Conservation (phyloP, 352 stramenopile genomes). For the Peronospora destructor region DNA sequence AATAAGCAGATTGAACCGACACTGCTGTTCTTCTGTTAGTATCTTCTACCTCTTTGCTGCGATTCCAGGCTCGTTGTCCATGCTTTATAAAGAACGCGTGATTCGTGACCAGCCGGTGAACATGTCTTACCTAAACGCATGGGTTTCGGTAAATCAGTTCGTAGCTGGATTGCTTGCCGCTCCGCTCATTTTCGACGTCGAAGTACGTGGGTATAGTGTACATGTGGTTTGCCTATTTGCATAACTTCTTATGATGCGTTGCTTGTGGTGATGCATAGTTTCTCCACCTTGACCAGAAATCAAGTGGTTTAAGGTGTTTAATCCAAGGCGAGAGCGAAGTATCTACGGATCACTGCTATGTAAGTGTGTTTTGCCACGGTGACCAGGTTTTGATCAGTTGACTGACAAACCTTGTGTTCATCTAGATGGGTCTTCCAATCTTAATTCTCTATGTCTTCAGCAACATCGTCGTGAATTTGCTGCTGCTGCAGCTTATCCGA, state of each 20-base stretch:
- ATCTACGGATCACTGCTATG: slow-evolving; percentile 63
- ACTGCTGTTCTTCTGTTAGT: slow-evolving; percentile 17
- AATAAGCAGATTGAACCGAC: slow-evolving; percentile 1
- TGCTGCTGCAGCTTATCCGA: slow-evolving; percentile 62
- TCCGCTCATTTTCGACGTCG: slow-evolving; percentile 74
- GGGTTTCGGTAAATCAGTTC: slow-evolving; percentile 83
- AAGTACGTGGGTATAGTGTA: slow-evolving; percentile 21
- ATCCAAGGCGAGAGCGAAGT: slow-evolving; percentile 71
- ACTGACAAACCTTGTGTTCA: slow-evolving; percentile 2
- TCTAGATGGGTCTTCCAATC: slow-evolving; percentile 62
- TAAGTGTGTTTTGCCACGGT: slow-evolving; percentile 20
- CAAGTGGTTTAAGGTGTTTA: slow-evolving; percentile 69
- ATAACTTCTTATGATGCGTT: background rate
- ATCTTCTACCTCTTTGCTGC: slow-evolving; percentile 75
- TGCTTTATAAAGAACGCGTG: slow-evolving; percentile 81
- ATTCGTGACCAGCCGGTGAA: slow-evolving; percentile 83
- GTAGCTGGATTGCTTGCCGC: slow-evolving; percentile 72
- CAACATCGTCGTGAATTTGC: slow-evolving; percentile 74
- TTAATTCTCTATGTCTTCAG: slow-evolving; percentile 65
- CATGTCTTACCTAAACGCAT: slow-evolving; percentile 83
- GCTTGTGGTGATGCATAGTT: slow-evolving; percentile 17
- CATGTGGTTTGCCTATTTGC: background rate
- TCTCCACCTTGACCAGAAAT: slow-evolving; percentile 71
- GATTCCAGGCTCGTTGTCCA: slow-evolving; percentile 69
- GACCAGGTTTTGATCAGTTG: background rate